Evolutionary conservation across 768 basidiomycete genomes (phyloP).

Genomic region (Lactarius akahatsu): DNA sequence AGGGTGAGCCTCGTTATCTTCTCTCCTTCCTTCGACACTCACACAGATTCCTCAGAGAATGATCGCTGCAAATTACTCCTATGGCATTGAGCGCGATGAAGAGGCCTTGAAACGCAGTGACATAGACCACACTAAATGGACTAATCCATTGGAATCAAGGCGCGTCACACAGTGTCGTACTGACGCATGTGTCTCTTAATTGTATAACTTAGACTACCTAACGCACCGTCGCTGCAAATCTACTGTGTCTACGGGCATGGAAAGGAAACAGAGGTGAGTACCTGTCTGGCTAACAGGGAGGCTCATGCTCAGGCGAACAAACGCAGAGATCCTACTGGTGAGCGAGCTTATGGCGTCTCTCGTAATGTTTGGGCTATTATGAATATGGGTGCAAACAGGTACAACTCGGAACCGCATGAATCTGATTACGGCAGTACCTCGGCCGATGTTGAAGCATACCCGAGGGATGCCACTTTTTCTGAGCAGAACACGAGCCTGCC

Average conservation of each 20-base stretch:
- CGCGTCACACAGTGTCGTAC: not conserved
- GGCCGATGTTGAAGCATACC: constrained; percentile 43
- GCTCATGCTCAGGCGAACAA: not conserved
- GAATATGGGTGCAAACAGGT: constrained; percentile 46
- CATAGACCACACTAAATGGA: constrained; percentile 81
- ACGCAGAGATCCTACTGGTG: constrained; percentile 82
- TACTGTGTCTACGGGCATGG: constrained; percentile 95
- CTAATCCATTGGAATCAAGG: constrained; percentile 85
- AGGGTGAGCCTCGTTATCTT: constrained; percentile 47
- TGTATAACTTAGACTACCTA: constrained; percentile 59
- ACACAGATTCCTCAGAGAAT: constrained; percentile 54
- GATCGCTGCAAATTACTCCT: constrained; percentile 82
- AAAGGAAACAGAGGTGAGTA: constrained; percentile 84
- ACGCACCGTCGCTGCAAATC: constrained; percentile 89
- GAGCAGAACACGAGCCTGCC: constrained; percentile 41
- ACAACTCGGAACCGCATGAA: constrained; percentile 68
- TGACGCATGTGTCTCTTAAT: not conserved
- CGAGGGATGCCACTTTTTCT: constrained; percentile 46
- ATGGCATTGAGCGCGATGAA: constrained; percentile 81
- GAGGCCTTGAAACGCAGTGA: constrained; percentile 62
- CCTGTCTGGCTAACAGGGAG: constrained; percentile 16
- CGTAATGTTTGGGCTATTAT: not conserved
- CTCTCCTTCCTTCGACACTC: not conserved
- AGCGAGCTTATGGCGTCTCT: constrained; percentile 15
- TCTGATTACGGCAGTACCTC: constrained; percentile 59